phyloP scores from a whole-genome alignment of 208 protist genomes.

The Porcisia hertigi region DNA sequence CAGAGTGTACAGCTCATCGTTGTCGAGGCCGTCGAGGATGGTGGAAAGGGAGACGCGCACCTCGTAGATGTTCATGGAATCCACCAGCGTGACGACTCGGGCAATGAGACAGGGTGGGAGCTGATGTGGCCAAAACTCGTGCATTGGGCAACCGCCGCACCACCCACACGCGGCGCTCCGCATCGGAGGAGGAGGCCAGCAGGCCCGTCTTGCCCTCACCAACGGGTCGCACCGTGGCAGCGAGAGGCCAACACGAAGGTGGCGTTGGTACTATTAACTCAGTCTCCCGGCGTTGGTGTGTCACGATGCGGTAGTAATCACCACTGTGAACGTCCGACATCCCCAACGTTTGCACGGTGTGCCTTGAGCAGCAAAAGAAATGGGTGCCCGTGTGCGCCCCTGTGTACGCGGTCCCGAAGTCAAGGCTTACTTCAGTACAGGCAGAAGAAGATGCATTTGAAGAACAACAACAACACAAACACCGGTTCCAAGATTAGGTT shows the following conservation, averaged over 20 bases:
- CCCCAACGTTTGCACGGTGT: not conserved
- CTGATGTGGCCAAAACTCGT: constrained; percentile 21
- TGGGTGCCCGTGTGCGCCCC: not conserved
- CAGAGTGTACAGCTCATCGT: constrained; percentile 40
- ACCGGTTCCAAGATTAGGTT: too few relatives aligned
- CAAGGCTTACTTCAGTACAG: too few relatives aligned
- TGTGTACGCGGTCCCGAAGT: too few relatives aligned
- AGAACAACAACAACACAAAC: too few relatives aligned
- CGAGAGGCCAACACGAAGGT: constrained; percentile 40
- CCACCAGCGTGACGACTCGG: constrained; percentile 44
- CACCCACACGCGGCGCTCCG: constrained; percentile 47
- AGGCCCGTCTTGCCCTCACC: constrained; percentile 38
- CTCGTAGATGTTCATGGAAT: constrained; percentile 47
- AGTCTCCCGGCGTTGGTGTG: constrained; percentile 26
- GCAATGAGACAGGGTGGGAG: constrained; percentile 30
- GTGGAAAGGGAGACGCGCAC: constrained; percentile 38
- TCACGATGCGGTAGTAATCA: constrained; percentile 34
- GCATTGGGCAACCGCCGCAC: constrained; percentile 48
- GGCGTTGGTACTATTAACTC: constrained; percentile 39
- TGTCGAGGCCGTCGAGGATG: constrained; percentile 28
- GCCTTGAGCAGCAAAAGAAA: not conserved
- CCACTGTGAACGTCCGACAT: not conserved
- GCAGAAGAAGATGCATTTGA: too few relatives aligned
- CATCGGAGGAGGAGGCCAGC: constrained; percentile 61
- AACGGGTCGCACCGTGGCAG: constrained; percentile 28